These are phyloP conservation scores for Liquidambar formosana DNA, from an alignment of 164 flowering plant genomes.

Conservation along the genomic window DNA sequence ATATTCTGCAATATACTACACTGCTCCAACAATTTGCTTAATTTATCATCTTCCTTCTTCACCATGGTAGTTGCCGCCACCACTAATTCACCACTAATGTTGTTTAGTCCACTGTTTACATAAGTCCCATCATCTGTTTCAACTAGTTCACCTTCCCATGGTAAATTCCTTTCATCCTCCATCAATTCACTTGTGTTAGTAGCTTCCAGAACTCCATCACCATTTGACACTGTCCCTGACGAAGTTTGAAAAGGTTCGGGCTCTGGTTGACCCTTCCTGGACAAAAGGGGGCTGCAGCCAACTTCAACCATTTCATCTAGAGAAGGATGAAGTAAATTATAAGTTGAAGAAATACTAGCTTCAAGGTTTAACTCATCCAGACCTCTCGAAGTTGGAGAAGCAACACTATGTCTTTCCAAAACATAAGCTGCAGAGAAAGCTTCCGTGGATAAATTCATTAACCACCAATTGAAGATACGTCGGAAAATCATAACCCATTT, in stretches of 20 bases:
- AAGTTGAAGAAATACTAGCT: slow-evolving; percentile 10
- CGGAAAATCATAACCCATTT: slow-evolving; percentile 67
- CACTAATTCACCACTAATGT: slow-evolving; percentile 10
- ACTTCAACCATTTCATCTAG: slow-evolving; percentile 79
- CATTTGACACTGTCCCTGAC: not conserved
- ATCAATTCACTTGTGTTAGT: not conserved
- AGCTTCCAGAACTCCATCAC: slow-evolving; percentile 13
- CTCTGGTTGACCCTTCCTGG: slow-evolving; percentile 8
- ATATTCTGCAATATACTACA: slow-evolving; percentile 61
- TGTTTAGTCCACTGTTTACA: not conserved
- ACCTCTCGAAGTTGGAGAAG: slow-evolving; percentile 12
- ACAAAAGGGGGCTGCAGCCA: slow-evolving; percentile 26
- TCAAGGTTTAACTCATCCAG: slow-evolving; percentile 13
- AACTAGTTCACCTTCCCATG: slow-evolving; percentile 3
- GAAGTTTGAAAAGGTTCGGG: slow-evolving; percentile 19
- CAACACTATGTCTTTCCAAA: slow-evolving; percentile 19
- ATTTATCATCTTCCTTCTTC: slow-evolving; percentile 37
- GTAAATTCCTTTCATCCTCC: slow-evolving; percentile 12
- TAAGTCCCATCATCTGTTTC: not conserved
- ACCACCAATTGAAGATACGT: slow-evolving; percentile 78
- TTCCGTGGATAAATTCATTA: slow-evolving; percentile 42
- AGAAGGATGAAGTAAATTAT: slow-evolving; percentile 36
- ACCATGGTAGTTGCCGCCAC: too few species aligned
- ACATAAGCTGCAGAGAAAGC: slow-evolving; percentile 49
- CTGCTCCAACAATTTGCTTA: slow-evolving; percentile 57